Evolutionary conservation across 305 asterid species (phyloP), one percentile per base, ranked within the genome.

Genomic region (Solanum hybrid): DNA sequence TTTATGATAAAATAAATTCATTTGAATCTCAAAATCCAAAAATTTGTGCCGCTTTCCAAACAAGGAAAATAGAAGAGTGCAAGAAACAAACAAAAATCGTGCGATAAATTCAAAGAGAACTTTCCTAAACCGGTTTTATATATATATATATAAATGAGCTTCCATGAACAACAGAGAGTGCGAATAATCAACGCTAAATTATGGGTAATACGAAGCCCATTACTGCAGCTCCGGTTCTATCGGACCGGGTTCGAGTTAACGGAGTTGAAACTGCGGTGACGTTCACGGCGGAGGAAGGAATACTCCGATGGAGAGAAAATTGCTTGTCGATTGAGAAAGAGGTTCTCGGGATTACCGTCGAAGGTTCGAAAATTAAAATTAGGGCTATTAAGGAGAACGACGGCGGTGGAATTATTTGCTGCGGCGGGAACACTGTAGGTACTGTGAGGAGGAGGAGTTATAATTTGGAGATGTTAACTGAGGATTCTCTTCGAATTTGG

Each of bases 341-440:
- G 86, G 97, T 97, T 74, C 93, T 97, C 89, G 98, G 99, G 31
- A 93, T 96, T 92, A 90, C 96, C 14, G 93, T 93, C 29, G 96
- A 95, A 39, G 97, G 95, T 86, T 77, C 74, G 67, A 92, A 85
- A 89, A 90, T 97, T 87, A 92, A 88, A 73, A 89, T 97, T 89
- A 93, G 94, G 91, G 92, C 96, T 64, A 90, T 93, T n/a, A 93
- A 94, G 85, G 94, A 93, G 75, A 83, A 33, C 42, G 42, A 69
- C 26, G 92, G 90, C 28, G 97, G 95, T 91, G 73, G 93, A 61
- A 93, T 94, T 90, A 93, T 94, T 89, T 94, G 96, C 92, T 91
- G 91, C 71, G 75, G 90, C 16, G 89, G 92, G 28, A 83, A 81
- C 75, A 64, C 90, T 5, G 46, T 89, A 33, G 91, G 90, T 88